Percentiles rank a stretch among this genome's conserved stretches.
phyloP scores from a whole-genome alignment of 768 basidiomycete species.

The Suillus clintonianus region DNA sequence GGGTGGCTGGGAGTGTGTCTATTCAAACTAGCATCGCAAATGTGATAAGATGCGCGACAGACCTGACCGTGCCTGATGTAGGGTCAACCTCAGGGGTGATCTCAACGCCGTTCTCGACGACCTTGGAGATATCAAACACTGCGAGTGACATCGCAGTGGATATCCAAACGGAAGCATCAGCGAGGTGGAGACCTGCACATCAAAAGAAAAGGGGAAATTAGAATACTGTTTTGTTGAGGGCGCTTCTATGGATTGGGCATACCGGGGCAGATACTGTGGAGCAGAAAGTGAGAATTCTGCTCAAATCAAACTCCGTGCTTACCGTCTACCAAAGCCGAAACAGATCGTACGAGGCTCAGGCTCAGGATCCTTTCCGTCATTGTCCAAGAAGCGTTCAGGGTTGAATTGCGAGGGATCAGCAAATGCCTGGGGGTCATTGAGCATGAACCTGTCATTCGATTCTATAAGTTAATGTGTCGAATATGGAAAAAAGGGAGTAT shows the following conservation, averaged over 20 bases:
- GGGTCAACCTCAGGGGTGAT: no score
- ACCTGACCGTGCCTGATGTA: no score
- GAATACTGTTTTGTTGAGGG: slow-evolving; percentile 23
- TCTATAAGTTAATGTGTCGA: not conserved
- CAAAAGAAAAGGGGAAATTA: no score
- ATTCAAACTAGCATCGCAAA: no score
- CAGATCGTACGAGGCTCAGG: slow-evolving; percentile 60
- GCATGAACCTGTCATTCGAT: slow-evolving; percentile 26
- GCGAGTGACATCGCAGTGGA: no score
- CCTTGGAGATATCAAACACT: no score
- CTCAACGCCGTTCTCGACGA: no score
- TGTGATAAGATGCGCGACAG: no score
- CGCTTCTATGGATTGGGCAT: not conserved
- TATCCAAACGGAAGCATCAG: no score
- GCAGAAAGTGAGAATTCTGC: slow-evolving; percentile 5
- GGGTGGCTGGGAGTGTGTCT: no score
- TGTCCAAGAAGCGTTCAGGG: slow-evolving; percentile 59
- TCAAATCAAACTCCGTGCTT: slow-evolving; percentile 18
- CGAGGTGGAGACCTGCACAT: no score
- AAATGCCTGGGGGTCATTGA: slow-evolving; percentile 42
- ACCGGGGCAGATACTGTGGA: slow-evolving; percentile 32
- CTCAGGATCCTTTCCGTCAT: slow-evolving; percentile 40
- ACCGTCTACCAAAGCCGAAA: slow-evolving; percentile 73
- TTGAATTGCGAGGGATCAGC: slow-evolving; percentile 54
- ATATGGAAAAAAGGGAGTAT: slow-evolving; percentile 10